Base-by-base conservation (phyloP, 345 rosid species). In the Populus tremula region DNA sequence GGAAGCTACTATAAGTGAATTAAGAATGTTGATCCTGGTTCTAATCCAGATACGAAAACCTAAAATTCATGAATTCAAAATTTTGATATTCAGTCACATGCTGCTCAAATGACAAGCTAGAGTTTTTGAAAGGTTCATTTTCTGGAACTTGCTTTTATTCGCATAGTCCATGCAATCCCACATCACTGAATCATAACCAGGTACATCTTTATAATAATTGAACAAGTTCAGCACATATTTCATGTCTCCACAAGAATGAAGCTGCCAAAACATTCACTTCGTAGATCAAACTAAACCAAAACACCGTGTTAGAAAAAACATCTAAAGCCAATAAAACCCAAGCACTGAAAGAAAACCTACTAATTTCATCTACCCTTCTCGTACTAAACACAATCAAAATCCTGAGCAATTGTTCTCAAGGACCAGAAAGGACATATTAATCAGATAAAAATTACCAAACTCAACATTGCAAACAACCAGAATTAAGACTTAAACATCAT, bases 381-480 rank as follows among this genome's bases (percentile, higher is more conserved):
- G 25, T 23, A 33, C 20, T 21, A 62, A 39, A 76, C 82, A 67
- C 74, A 82, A 68, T 78, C 35, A 67, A 59, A 73, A 76, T 47
- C 76, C 72, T 76, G 47, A 33, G 27, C 38, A 61, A 3, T 36
- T 47, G 59, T 29, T 31, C 59, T 31, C 56, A 39, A 12, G 2
- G 38, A 11, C 29, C 20, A 7, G 63, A 21, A 54, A 31, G 38
- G 73, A 69, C 67, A 77, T 72, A 75, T 36, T 29, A 83, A 72
- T 71, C 77, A 63, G 38, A 82, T 67, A 66, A 39, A 72, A 77
- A 27, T 72, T 64, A 74, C 53, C 79, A 54, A 27, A 31, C 50
- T 80, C 75, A 68, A 72, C 71, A 76, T 72, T 84, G 63, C 66
- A 72, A 50, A 74, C 61, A 70, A 76, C 73, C 74, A 70, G 47